phyloP scores from a whole-genome alignment of 2,329 filamentous ascomycete species.

The Diaporthe ampelina region DNA sequence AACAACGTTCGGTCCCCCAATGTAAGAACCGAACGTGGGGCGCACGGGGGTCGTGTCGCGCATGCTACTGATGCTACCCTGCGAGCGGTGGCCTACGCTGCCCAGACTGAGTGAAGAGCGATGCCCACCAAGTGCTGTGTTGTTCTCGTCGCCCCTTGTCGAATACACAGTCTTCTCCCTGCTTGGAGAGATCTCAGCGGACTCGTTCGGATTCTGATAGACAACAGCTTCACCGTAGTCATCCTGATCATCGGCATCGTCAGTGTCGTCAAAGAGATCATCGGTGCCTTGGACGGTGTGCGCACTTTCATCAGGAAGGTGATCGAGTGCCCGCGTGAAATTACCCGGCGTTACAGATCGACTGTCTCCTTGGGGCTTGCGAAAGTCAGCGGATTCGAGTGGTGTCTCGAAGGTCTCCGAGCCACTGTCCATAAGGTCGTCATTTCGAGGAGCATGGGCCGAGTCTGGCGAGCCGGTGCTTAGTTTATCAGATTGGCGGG shows the following conservation, averaged over 20 bases:
- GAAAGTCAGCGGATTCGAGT: slow-evolving; percentile 5
- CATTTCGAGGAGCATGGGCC: neutral
- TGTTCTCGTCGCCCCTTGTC: slow-evolving; percentile 24
- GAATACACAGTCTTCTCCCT: slow-evolving; percentile 34
- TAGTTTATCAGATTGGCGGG: neutral
- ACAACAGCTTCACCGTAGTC: slow-evolving; percentile 33
- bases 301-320: slow-evolving; percentile 43
- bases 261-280: slow-evolving; percentile 50
- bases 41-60: slow-evolving; percentile 37
- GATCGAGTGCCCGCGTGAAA: slow-evolving; percentile 15
- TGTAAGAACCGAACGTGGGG: slow-evolving; percentile 32
- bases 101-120: slow-evolving; percentile 33
- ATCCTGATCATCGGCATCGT: slow-evolving; percentile 38
- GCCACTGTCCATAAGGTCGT: slow-evolving; percentile 21
- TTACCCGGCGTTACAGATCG: slow-evolving; percentile 5
- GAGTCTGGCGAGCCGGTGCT: neutral
- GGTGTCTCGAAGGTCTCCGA: slow-evolving; percentile 1
- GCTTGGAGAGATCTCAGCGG: neutral
- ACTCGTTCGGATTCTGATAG: neutral
- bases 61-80: slow-evolving; percentile 32
- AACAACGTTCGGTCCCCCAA: slow-evolving; percentile 36
- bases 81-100: slow-evolving; percentile 15
- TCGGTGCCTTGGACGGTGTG: slow-evolving; percentile 54
- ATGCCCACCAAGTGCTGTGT: slow-evolving; percentile 10
- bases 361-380: neutral